Percentiles rank a stretch among this genome's conserved stretches.
phyloP scores from a whole-genome alignment of 2,329 filamentous ascomycete genomes.

The Teratosphaeria destructans region DNA sequence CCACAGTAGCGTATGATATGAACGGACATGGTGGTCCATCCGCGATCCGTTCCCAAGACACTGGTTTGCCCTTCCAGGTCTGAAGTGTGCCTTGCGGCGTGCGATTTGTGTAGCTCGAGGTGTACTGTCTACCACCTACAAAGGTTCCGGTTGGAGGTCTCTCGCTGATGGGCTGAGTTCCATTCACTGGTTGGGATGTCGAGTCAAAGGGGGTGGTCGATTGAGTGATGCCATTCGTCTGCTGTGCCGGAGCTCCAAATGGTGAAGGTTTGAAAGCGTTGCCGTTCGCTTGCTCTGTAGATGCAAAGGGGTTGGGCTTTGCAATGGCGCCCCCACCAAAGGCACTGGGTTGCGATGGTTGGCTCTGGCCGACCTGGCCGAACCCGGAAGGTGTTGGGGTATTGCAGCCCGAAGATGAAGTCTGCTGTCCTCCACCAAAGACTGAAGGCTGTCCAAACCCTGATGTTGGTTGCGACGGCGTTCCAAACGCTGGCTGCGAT shows the following conservation, averaged over 20 bases:
- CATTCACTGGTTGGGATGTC: not conserved
- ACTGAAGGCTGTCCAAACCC: not conserved
- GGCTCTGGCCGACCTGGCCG: not conserved
- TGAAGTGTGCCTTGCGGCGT: conserved; percentile 32
- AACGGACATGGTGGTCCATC: not conserved
- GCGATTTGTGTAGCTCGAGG: conserved; percentile 4
- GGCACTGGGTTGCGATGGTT: not conserved
- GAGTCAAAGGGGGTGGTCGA: conserved; percentile 1
- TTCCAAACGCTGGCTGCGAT: conserved; percentile 8
- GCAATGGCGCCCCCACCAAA: not conserved
- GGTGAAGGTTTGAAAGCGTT: conserved; percentile 10
- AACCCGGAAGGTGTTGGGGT: conserved; percentile 1
- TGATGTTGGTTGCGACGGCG: conserved; percentile 4
- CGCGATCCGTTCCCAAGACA: conserved; percentile 21
- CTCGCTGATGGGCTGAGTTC: not conserved
- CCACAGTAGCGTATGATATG: not conserved
- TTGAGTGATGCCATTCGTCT: not conserved
- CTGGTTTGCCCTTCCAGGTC: conserved; percentile 54
- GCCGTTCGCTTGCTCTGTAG: not conserved
- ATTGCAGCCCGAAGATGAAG: conserved; percentile 1
- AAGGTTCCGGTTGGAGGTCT: not conserved
- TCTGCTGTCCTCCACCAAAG: not conserved
- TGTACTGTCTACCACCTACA: not conserved
- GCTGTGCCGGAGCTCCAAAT: not conserved
- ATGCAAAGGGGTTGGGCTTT: not conserved